phyloP scores from a whole-genome alignment of 352 stramenopile species.

The Globisporangium acanthophoron region DNA sequence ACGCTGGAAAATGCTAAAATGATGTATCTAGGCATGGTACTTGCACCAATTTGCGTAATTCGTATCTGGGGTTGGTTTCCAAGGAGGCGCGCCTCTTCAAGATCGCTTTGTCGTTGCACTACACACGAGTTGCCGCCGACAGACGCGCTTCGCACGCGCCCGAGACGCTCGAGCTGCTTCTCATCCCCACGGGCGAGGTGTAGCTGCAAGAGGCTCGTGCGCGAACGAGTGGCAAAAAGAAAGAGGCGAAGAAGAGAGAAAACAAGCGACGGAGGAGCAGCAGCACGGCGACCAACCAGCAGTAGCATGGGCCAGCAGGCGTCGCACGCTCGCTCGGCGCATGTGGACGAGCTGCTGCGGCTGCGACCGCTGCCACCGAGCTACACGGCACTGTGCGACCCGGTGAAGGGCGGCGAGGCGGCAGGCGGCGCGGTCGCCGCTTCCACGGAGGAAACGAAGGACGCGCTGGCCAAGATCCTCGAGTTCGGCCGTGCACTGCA shows the following conservation, averaged over 20 bases:
- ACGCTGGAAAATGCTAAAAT: too few relatives aligned
- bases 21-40: too few relatives aligned
- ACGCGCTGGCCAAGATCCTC: constrained; percentile 61
- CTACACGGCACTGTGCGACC: constrained; percentile 59
- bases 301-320: constrained; percentile 53
- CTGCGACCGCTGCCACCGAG: constrained; percentile 24
- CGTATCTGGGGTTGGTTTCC: too few relatives aligned
- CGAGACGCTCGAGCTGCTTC: too few relatives aligned
- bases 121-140: too few relatives aligned
- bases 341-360: not conserved
- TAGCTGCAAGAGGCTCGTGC: too few relatives aligned
- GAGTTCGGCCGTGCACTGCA: constrained; percentile 51
- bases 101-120: too few relatives aligned
- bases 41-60: too few relatives aligned
- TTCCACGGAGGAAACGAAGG: constrained; percentile 50
- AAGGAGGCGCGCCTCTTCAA: too few relatives aligned
- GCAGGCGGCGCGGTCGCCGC: constrained; percentile 17
- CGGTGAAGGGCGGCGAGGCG: constrained; percentile 44
- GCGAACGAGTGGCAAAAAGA: not conserved
- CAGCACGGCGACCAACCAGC: not conserved
- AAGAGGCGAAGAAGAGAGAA: not conserved
- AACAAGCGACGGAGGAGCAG: not conserved
- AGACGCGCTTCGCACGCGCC: too few relatives aligned
- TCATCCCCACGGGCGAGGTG: too few relatives aligned
- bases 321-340: constrained; percentile 20